Percentiles rank a stretch among this genome's conserved stretches.
Evolutionary conservation across 2,329 filamentous ascomycete species (phyloP).

Genomic region (Calonectria pauciramosa): DNA sequence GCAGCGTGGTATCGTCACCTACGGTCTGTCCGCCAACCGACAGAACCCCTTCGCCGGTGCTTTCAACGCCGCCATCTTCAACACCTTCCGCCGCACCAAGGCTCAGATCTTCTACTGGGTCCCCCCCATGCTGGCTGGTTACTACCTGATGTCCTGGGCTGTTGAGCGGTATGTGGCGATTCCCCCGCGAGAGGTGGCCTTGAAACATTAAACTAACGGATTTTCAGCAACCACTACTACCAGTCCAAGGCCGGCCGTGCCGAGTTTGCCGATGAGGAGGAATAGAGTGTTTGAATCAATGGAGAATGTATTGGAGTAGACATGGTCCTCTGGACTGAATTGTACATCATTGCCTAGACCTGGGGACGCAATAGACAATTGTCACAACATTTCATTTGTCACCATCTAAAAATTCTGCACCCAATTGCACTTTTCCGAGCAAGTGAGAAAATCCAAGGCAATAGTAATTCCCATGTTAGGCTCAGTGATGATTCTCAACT

Average conservation of each 20-base stretch:
- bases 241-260: constrained; percentile 83
- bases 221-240: constrained; percentile 79
- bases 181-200: not conserved
- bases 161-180: constrained; percentile 78
- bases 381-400: constrained; percentile 44
- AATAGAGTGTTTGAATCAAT: constrained; percentile 50
- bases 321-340: constrained; percentile 46
- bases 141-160: constrained; percentile 91
- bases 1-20: constrained; percentile 77
- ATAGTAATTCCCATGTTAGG: constrained; percentile 9
- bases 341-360: constrained; percentile 60
- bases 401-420: not conserved
- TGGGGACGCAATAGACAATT: constrained; percentile 54
- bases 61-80: constrained; percentile 89
- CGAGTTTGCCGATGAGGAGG: constrained; percentile 62
- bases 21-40: constrained; percentile 87
- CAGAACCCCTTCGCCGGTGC: constrained; percentile 88
- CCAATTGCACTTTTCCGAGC: not conserved
- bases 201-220: constrained; percentile 26
- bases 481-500: constrained; percentile 13
- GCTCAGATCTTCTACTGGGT: constrained; percentile 91
- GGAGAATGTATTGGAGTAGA: constrained; percentile 47
- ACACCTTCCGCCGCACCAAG: constrained; percentile 89
- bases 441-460: constrained; percentile 26
- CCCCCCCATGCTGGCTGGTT: constrained; percentile 82